Percentiles rank a stretch among this genome's conserved stretches.
Conservation (phyloP, 2,329 filamentous ascomycete genomes). For the Fusarium sp. region DNA sequence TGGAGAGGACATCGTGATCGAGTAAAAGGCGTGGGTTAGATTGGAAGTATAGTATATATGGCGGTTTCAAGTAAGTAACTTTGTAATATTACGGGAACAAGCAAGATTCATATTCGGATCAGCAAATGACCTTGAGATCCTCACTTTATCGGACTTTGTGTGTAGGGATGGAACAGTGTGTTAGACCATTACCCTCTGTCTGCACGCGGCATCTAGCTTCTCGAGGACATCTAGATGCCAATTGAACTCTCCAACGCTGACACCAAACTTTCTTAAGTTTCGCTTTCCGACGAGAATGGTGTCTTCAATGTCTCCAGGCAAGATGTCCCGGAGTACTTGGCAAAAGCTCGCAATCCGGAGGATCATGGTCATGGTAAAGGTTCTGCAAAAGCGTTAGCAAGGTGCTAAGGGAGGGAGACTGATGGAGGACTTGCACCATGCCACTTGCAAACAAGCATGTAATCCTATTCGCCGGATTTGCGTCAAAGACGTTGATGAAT, state of each 20-base stretch:
- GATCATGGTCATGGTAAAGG: conserved; percentile 42
- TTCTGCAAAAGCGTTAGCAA: not conserved
- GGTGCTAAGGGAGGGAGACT: rapidly evolving
- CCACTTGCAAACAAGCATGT: conserved; percentile 50
- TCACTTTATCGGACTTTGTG: too few species aligned
- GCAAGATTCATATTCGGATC: conserved; percentile 6
- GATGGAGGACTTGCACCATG: conserved; percentile 48
- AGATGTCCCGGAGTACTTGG: not conserved
- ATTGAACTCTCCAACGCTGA: conserved; percentile 16
- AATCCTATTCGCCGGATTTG: conserved; percentile 44
- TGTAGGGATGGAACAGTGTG: not conserved
- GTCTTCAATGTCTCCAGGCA: conserved; percentile 16
- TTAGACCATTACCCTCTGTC: not conserved
- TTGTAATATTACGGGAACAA: conserved; percentile 33
- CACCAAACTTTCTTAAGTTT: conserved; percentile 3
- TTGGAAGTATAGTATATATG: not conserved
- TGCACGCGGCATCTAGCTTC: conserved; percentile 8
- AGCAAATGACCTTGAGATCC: too few species aligned
- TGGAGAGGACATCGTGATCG: conserved; percentile 54
- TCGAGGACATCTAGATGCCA: conserved; percentile 23
- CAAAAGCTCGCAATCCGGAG: conserved; percentile 48
- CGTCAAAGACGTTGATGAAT: conserved; percentile 50
- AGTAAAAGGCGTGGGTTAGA: conserved; percentile 36
- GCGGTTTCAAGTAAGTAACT: not conserved
- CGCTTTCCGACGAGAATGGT: conserved; percentile 8